Evolutionary conservation across 345 rosid species (phyloP), one percentile per base, ranked within the genome.

Genomic region (Syzygium aromaticum): DNA sequence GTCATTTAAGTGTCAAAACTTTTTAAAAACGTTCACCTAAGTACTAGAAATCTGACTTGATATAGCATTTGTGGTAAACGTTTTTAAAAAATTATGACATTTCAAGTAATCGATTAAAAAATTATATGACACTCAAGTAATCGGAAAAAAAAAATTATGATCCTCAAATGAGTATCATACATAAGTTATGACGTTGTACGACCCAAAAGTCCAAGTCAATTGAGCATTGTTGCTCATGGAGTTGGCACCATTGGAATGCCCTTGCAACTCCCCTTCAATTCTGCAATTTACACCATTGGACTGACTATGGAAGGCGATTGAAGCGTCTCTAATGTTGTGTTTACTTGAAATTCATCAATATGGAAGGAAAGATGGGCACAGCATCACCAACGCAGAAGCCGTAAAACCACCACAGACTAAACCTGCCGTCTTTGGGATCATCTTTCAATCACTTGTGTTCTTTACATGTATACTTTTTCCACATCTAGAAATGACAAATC

Each of bases 131-230:
- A 43, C 7, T 43, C 3, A 54, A 3, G 3, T 54, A 54, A 54
- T 54, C 4, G 3, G 7, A 19, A 0, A 54, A 54, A 54, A 54
- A 16, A 54, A 21, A 0, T 21, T 54, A 54, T 54, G 59, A 54
- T 5, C 1, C 10, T 8, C 1, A 3, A 21, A 54, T 19, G 4
- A 21, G 25, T 0, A 3, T 7, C 4, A 21, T 54, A 54, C 1
- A 21, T 8, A 21, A 21, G 10, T 54, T 21, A 22, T 22, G 0
- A 8, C 61, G 8, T 54, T 0, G 3, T 53, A 53, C 0, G 8
- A 54, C 59, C 59, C 59, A 54, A 54, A 54, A 54, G 59, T 54
- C 27, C 59, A 54, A 54, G 11, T 54, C 59, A 54, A 54, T 25
- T 54, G 22, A 54, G 22, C 59, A 54, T 54, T 54, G 22, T 22